Evolutionary conservation across 805 yeast genomes (phyloP).

Genomic region (Candida nemodendra): DNA sequence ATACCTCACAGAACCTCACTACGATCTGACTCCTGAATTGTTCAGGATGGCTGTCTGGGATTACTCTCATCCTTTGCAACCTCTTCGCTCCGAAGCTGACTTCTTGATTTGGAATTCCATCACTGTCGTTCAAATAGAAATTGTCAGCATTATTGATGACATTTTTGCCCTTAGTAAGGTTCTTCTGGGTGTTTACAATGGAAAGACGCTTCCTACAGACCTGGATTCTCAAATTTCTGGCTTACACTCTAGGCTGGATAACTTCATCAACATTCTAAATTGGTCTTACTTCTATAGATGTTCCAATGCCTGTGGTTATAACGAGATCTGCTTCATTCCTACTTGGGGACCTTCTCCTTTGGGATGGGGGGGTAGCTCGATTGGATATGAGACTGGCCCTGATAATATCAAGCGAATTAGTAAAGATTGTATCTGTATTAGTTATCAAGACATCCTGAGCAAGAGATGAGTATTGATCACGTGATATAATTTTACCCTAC

Average conservation of each 20-base stretch:
- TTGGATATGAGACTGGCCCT: slow-evolving; percentile 24
- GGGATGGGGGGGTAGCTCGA: slow-evolving; percentile 37
- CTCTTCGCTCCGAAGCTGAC: slow-evolving; percentile 41
- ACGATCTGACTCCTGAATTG: slow-evolving; percentile 13
- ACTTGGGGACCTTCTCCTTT: slow-evolving; percentile 61
- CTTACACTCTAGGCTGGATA: slow-evolving; percentile 5
- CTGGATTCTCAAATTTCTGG: slow-evolving; percentile 17
- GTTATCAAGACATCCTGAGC: slow-evolving; percentile 10
- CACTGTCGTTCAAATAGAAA: slow-evolving; percentile 37
- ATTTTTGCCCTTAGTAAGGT: slow-evolving; percentile 32
- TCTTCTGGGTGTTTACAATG: slow-evolving; percentile 20
- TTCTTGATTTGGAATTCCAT: slow-evolving; percentile 49
- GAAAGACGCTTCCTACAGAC: slow-evolving; percentile 10
- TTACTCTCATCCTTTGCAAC: slow-evolving; percentile 43
- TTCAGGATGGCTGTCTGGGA: slow-evolving; percentile 42
- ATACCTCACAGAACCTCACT: slow-evolving; percentile 31
- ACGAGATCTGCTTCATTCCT: slow-evolving; percentile 56
- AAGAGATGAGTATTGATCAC: too few species aligned
- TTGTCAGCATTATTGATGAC: slow-evolving; percentile 38
- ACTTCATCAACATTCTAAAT: slow-evolving; percentile 31
- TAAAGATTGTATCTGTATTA: slow-evolving; percentile 20
- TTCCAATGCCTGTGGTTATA: slow-evolving; percentile 39
- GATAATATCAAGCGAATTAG: slow-evolving; percentile 27
- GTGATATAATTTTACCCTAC: too few species aligned
- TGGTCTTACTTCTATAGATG: slow-evolving; percentile 48